phyloP scores from a whole-genome alignment of 768 basidiomycete species.

The Lactarius evosmus region DNA sequence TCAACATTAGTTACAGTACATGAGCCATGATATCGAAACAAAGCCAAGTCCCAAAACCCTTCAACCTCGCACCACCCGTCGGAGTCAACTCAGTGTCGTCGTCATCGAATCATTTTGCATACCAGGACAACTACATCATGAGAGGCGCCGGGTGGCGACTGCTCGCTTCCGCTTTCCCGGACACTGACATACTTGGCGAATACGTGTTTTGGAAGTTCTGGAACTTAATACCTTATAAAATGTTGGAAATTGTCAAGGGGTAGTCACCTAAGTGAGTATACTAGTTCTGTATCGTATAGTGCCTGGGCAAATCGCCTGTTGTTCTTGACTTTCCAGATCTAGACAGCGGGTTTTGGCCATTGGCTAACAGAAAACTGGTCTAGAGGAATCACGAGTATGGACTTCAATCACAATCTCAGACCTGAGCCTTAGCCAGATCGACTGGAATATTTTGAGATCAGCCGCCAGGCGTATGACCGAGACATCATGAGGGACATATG shows the following conservation, averaged over 20 bases:
- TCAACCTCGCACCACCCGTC: not conserved
- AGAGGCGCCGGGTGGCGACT: not conserved
- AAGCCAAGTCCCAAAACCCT: not conserved
- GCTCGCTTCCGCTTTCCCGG: not conserved
- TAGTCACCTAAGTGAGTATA: constrained; percentile 38
- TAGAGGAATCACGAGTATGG: constrained; percentile 7
- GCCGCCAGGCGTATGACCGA: constrained; percentile 40
- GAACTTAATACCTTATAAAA: constrained; percentile 36
- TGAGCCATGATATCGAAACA: too few relatives aligned
- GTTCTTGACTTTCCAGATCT: constrained; percentile 40
- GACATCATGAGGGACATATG: constrained; percentile 47
- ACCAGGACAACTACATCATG: not conserved
- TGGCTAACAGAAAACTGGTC: not conserved
- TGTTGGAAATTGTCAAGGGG: constrained; percentile 36
- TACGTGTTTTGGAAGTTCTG: constrained; percentile 37
- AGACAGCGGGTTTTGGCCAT: not conserved
- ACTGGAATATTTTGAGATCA: constrained; percentile 35
- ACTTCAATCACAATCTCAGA: constrained; percentile 46
- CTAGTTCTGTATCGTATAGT: constrained; percentile 42
- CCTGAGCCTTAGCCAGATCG: constrained; percentile 47
- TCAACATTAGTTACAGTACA: too few relatives aligned
- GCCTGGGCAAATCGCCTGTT: constrained; percentile 39
- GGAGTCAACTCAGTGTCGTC: not conserved
- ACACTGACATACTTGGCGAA: constrained; percentile 16
- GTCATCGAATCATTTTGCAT: not conserved